A percentile compares a stretch with the other conserved stretches of the same genome.
These are phyloP conservation scores for Quercus parvula DNA, from an alignment of 306 rosid species.

Conservation along the genomic window DNA sequence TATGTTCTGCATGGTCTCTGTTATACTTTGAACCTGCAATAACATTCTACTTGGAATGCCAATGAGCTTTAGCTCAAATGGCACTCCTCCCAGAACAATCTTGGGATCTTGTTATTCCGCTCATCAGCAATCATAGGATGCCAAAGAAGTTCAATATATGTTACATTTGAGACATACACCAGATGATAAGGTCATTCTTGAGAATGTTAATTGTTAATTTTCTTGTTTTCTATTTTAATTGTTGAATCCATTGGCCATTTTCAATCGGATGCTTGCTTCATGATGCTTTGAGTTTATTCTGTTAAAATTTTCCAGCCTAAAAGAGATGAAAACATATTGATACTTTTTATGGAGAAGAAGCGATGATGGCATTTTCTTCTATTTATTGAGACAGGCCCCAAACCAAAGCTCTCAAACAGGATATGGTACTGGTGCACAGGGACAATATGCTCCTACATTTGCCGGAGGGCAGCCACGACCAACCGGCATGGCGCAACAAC, in stretches of 20 bases:
- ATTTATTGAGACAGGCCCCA: conserved; percentile 36
- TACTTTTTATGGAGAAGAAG: too few relatives aligned
- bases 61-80: too few relatives aligned
- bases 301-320: background rate
- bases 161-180: background rate
- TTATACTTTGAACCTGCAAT: background rate
- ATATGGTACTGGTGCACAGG: conserved; percentile 50
- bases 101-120: background rate
- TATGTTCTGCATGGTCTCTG: too few relatives aligned
- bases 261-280: background rate
- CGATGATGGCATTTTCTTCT: background rate
- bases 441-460: conserved; percentile 85
- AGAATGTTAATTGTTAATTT: background rate
- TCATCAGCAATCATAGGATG: background rate
- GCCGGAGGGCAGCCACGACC: conserved; percentile 91
- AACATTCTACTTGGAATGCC: too few relatives aligned
- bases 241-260: background rate
- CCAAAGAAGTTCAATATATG: background rate
- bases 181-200: background rate
- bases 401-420: conserved; percentile 65
- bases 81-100: too few relatives aligned
- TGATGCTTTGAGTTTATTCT: background rate
- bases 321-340: background rate
- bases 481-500: conserved; percentile 71
- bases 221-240: background rate